Base-by-base conservation (phyloP, 2,329 filamentous ascomycete genomes). In the Colletotrichum echinochloae region DNA sequence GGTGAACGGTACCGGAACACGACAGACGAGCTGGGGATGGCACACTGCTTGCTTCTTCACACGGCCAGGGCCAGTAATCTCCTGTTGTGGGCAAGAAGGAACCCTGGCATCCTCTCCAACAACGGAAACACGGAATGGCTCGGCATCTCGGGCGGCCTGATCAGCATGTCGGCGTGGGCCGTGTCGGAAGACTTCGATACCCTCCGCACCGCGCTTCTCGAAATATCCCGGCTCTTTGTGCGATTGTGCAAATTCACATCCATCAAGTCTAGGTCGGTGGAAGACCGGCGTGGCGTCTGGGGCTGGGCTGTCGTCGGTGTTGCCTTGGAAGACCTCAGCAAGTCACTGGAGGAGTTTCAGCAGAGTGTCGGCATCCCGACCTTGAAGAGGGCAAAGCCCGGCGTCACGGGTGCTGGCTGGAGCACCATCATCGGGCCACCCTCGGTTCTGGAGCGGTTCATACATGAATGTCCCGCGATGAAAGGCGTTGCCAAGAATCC, bases 271-370 rank as follows among this genome's bases (percentile, higher is more conserved):
- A 44, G 18, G 41, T n/a, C 41, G 41, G 18, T 44, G 18, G 41
- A 44, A 9, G 41, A 44, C 41, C 18, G 7, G 7, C 18, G 18
- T 1, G 23, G 87, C 55, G 65, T 86, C 46, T 49, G 51, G 51
- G 51, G 51, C 1, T 55, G 51, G 8, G 30, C 51, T 7, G 30
- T 55, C 20, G 30, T 55, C 5, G 30, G 51, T 18, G 8, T 55
- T 1, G 2, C 18, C 1, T 3, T n/a, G 18, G 41, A 44, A 9
- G 7, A 44, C 1, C 41, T 44, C 41, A n/a, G 18, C 41, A 9
- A 44, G 18, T 9, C 41, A 9, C 18, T 44, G 3, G 41, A 44
- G 5, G 18, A 44, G 41, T 44, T 44, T 9, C 41, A 44, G 41
- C 18, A 44, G 18, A 44, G 41, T 7, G 39, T 41, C 39, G 39